Evolutionary conservation across 2,329 filamentous ascomycete species (phyloP).

Genomic region (Ophiostoma triangulosporum): DNA sequence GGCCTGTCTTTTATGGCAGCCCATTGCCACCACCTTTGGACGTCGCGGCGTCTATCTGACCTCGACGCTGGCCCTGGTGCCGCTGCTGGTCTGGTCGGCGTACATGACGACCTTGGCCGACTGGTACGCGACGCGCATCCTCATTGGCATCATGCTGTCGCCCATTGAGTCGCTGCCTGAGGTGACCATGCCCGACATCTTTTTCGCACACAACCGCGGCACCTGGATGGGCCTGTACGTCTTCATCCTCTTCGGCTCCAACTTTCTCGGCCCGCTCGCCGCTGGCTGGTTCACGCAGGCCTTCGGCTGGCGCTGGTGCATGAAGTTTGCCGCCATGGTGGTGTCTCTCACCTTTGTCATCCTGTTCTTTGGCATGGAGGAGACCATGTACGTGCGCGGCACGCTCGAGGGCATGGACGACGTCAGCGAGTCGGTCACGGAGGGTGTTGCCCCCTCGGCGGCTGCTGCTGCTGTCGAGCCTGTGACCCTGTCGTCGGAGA

Average conservation of each 20-base stretch:
- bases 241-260: constrained; percentile 29
- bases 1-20: constrained; percentile 33
- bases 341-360: constrained; percentile 33
- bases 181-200: constrained; percentile 19
- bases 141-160: constrained; percentile 30
- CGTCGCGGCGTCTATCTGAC: constrained; percentile 16
- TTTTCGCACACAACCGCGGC: constrained; percentile 19
- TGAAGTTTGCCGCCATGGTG: constrained; percentile 43
- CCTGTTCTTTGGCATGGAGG: constrained; percentile 46
- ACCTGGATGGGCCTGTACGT: constrained; percentile 30
- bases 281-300: constrained; percentile 35
- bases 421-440: constrained; percentile 16
- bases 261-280: constrained; percentile 33
- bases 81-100: constrained; percentile 25
- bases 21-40: constrained; percentile 31
- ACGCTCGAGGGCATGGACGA: constrained; percentile 19
- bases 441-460: not conserved
- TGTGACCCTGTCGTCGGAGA: not conserved
- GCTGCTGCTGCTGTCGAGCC: not conserved
- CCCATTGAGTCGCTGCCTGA: constrained; percentile 34
- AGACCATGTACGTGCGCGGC: constrained; percentile 39
- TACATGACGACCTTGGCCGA: constrained; percentile 26
- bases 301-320: constrained; percentile 35
- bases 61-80: constrained; percentile 18
- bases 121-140: constrained; percentile 32